Evolutionary conservation across 306 rosid species (phyloP).

Genomic region (Comarum palustre): DNA sequence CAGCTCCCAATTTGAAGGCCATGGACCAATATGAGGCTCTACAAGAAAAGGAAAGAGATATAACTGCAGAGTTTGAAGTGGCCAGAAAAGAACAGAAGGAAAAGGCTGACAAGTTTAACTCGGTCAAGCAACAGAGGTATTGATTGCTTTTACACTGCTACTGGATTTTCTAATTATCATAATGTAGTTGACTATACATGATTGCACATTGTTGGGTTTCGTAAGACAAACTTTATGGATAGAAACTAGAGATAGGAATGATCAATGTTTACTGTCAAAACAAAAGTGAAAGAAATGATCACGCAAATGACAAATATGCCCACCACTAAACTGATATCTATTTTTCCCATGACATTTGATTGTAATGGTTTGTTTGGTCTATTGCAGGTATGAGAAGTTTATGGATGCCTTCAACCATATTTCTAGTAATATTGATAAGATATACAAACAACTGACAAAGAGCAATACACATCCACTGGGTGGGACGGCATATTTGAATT

Average conservation of each 20-base stretch:
- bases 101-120: slow-evolving; percentile 63
- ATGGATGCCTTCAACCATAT: slow-evolving; percentile 93
- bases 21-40: slow-evolving; percentile 92
- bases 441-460: slow-evolving; percentile 88
- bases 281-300: not conserved
- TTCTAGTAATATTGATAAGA: slow-evolving; percentile 73
- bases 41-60: slow-evolving; percentile 76
- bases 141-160: slow-evolving; percentile 17
- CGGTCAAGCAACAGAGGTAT: slow-evolving; percentile 80
- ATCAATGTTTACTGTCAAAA: not conserved
- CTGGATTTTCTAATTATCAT: not conserved
- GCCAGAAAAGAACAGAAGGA: slow-evolving; percentile 88
- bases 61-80: slow-evolving; percentile 79
- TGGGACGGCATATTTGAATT: slow-evolving; percentile 85
- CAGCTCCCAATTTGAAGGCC: slow-evolving; percentile 98
- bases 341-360: not conserved
- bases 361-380: slow-evolving; percentile 26
- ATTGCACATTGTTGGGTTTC: not conserved
- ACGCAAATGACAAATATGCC: not conserved
- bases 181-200: slow-evolving; percentile 1
- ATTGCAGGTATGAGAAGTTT: slow-evolving; percentile 71
- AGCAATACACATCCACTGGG: slow-evolving; percentile 91
- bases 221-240: not conserved
- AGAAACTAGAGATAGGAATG: slow-evolving; percentile 7
- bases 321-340: not conserved